phyloP scores from a whole-genome alignment of 1,284 basidiomycete species.

The Phellopilus nigrolimitatus region DNA sequence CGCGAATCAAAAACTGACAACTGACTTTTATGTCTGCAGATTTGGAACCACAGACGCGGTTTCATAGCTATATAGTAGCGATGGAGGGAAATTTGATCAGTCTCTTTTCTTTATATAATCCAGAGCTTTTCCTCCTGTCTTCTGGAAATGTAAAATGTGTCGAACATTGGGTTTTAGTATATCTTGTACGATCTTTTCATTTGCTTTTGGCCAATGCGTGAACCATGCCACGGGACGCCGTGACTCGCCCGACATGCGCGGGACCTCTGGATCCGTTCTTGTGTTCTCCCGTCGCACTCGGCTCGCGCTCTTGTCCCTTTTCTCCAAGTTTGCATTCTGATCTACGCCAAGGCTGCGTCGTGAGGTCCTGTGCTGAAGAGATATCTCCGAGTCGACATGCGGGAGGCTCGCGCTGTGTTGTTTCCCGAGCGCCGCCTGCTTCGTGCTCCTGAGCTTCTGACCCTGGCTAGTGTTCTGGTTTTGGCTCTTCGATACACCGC shows the following conservation, averaged over 20 bases:
- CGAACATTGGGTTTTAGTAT: too few species aligned
- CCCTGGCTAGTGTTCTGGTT: too few species aligned
- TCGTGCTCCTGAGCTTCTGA: slow-evolving; percentile 20
- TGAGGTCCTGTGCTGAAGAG: not conserved
- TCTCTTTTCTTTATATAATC: too few species aligned
- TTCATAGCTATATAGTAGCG: too few species aligned
- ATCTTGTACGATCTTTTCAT: too few species aligned
- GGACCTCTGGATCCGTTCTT: not conserved
- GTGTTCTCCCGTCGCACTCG: not conserved
- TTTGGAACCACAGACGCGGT: too few species aligned
- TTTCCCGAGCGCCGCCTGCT: slow-evolving; percentile 7
- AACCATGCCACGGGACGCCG: not conserved
- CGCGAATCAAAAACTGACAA: too few species aligned
- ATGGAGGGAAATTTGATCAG: too few species aligned
- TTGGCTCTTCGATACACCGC: slow-evolving; percentile 38
- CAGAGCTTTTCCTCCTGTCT: too few species aligned
- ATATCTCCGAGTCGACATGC: not conserved
- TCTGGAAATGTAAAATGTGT: too few species aligned
- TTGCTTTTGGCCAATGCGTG: too few species aligned
- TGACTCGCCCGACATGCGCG: slow-evolving; percentile 11
- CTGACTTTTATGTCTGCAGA: too few species aligned
- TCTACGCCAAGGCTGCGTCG: not conserved
- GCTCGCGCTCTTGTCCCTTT: slow-evolving; percentile 1
- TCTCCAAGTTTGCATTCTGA: slow-evolving; percentile 1
- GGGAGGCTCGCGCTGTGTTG: not conserved